Conservation (phyloP, 306 rosid species). For the Pyrus bretschneideri region DNA sequence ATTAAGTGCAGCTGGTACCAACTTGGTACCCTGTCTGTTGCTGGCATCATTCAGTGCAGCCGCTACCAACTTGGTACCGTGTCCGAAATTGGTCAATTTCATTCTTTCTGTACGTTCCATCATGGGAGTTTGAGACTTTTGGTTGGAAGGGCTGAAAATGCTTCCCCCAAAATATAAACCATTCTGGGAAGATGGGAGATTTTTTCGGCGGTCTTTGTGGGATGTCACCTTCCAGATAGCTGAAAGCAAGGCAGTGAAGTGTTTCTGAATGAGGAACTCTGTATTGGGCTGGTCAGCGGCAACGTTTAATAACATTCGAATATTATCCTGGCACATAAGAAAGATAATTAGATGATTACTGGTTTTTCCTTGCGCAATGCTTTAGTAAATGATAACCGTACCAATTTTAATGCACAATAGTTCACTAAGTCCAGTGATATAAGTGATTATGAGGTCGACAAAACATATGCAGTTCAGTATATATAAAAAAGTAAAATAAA, state of each 20-base stretch:
- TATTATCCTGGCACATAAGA: slow-evolving; percentile 63
- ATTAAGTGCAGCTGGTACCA: slow-evolving; percentile 65
- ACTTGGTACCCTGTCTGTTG: slow-evolving; percentile 39
- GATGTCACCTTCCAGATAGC: slow-evolving; percentile 61
- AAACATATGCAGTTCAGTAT: neutral
- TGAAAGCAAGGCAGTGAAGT: slow-evolving; percentile 77
- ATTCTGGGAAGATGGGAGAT: slow-evolving; percentile 34
- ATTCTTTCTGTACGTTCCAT: slow-evolving; percentile 51
- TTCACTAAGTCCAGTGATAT: slow-evolving; percentile 3
- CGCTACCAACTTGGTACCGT: slow-evolving; percentile 51
- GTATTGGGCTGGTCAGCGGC: slow-evolving; percentile 77
- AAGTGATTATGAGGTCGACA: neutral
- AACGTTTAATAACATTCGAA: slow-evolving; percentile 61
- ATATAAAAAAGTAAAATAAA: neutral
- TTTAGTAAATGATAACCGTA: neutral
- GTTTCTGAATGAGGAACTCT: slow-evolving; percentile 83
- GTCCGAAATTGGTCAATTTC: slow-evolving; percentile 38
- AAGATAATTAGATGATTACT: neutral
- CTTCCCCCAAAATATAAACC: slow-evolving; percentile 53
- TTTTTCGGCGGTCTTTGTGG: slow-evolving; percentile 33
- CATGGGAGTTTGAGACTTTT: slow-evolving; percentile 36
- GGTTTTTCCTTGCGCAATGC: neutral
- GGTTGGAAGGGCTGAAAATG: slow-evolving; percentile 39
- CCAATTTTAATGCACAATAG: neutral
- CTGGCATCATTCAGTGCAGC: slow-evolving; percentile 57